A percentile compares a stretch with the other conserved stretches of the same genome.
phyloP scores from a whole-genome alignment of 140 eudicot genomes.

The Cichorium intybus region DNA sequence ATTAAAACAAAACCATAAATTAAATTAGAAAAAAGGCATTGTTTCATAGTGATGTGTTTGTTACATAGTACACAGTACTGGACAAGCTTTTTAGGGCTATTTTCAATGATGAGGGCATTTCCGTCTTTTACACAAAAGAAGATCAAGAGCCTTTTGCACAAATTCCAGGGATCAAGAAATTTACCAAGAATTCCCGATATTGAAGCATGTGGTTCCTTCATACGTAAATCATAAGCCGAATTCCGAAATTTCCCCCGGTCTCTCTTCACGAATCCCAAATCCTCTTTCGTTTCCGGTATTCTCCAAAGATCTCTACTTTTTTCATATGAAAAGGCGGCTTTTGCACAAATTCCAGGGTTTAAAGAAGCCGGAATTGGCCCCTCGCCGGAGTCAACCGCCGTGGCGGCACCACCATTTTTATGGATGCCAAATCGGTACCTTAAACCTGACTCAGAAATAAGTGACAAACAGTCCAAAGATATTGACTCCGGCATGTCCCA shows the following conservation, averaged over 20 bases:
- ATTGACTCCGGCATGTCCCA: slow-evolving; percentile 85
- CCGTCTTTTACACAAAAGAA: not conserved
- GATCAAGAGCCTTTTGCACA: too few relatives aligned
- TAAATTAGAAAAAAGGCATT: not conserved
- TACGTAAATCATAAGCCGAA: slow-evolving; percentile 67
- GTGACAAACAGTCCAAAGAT: slow-evolving; percentile 68
- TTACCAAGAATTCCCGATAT: slow-evolving; percentile 86
- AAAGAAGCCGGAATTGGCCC: slow-evolving; percentile 57
- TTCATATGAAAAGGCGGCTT: slow-evolving; percentile 89
- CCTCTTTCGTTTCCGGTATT: slow-evolving; percentile 55
- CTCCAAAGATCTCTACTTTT: slow-evolving; percentile 78
- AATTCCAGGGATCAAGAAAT: not conserved
- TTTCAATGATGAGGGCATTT: not conserved
- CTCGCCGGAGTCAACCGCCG: slow-evolving; percentile 32
- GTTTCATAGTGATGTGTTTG: slow-evolving; percentile 7
- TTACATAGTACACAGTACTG: too few relatives aligned
- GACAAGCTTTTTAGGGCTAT: not conserved
- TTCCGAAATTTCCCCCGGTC: slow-evolving; percentile 33
- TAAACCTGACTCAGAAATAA: slow-evolving; percentile 71
- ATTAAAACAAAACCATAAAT: not conserved
- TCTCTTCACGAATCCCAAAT: slow-evolving; percentile 35
- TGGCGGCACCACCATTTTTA: slow-evolving; percentile 60
- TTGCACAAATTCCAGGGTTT: slow-evolving; percentile 69
- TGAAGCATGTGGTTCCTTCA: slow-evolving; percentile 81
- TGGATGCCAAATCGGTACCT: slow-evolving; percentile 83